These are phyloP conservation scores for Rhizopogon vesiculosus DNA, from an alignment of 768 basidiomycete genomes.

Conservation along the genomic window DNA sequence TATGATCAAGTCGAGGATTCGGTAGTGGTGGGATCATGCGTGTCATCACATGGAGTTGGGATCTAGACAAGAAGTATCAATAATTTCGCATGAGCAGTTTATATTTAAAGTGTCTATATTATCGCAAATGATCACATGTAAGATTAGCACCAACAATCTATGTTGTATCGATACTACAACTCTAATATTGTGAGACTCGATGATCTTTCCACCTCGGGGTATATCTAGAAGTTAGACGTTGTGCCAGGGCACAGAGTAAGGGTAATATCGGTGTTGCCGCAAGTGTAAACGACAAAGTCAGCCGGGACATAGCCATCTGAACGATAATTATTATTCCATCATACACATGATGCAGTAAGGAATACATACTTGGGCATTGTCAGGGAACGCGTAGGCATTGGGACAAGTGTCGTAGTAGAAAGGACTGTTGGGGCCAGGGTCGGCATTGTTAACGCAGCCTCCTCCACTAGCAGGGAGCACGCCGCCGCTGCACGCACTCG, in stretches of 20 bases:
- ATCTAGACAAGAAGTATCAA: too few relatives aligned
- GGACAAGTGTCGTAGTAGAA: constrained; percentile 24
- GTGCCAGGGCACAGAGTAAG: constrained; percentile 24
- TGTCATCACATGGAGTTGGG: too few relatives aligned
- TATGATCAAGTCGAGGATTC: too few relatives aligned
- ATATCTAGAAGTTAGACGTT: constrained; percentile 11
- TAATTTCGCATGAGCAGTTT: not conserved
- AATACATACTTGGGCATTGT: constrained; percentile 23
- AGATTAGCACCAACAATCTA: not conserved
- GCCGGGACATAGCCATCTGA: constrained; percentile 23
- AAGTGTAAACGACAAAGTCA: constrained; percentile 25
- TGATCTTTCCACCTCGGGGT: too few relatives aligned
- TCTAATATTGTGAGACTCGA: not conserved
- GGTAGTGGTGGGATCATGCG: too few relatives aligned
- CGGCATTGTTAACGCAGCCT: constrained; percentile 22
- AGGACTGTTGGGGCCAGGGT: constrained; percentile 24
- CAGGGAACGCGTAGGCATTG: constrained; percentile 29
- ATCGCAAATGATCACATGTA: not conserved
- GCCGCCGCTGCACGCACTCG: constrained; percentile 20
- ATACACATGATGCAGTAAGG: not conserved
- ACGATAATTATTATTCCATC: not conserved
- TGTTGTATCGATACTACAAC: not conserved
- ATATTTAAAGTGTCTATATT: not conserved
- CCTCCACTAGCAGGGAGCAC: constrained; percentile 23
- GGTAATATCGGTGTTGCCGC: constrained; percentile 20